Evolutionary conservation across 345 rosid species (phyloP).

Genomic region (Populus euphratica): DNA sequence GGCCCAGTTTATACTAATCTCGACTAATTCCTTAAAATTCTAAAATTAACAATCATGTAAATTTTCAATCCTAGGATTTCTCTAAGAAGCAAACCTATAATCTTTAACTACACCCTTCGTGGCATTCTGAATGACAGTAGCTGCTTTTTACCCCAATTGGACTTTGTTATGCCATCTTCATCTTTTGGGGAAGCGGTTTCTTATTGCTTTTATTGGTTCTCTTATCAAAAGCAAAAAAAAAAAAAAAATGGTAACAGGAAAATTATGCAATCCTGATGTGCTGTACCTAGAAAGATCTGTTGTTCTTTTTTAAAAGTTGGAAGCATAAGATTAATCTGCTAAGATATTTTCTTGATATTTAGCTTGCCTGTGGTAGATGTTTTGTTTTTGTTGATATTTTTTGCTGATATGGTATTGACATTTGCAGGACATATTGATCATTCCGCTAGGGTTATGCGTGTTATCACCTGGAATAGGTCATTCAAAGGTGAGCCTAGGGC

Average conservation of each 20-base stretch:
- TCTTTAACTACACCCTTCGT: too few species aligned
- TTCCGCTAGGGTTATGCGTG: slow-evolving; percentile 90
- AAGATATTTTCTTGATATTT: background rate
- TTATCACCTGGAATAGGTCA: slow-evolving; percentile 90
- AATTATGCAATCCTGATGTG: background rate
- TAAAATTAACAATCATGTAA: too few species aligned
- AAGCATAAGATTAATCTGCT: background rate
- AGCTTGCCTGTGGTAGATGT: background rate
- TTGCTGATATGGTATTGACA: background rate
- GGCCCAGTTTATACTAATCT: fast-evolving
- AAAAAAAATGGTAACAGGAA: background rate
- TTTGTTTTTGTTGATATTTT: background rate
- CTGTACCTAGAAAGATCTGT: background rate
- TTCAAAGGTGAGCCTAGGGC: slow-evolving; percentile 56
- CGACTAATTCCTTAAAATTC: too few species aligned
- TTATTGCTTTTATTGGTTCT: slow-evolving; percentile 13
- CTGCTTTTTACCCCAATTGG: slow-evolving; percentile 24
- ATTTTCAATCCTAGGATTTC: too few species aligned
- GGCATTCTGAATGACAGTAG: slow-evolving; percentile 13
- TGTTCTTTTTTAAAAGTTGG: background rate
- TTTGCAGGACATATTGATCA: slow-evolving; percentile 81
- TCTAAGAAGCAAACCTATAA: too few species aligned
- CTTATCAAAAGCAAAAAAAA: slow-evolving; percentile 16
- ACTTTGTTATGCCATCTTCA: slow-evolving; percentile 23
- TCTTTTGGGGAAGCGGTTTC: slow-evolving; percentile 26